A percentile compares a stretch with the other conserved stretches of the same genome.
Evolutionary conservation across 768 basidiomycete genomes (phyloP).

Genomic region (Arthromyces matolae): DNA sequence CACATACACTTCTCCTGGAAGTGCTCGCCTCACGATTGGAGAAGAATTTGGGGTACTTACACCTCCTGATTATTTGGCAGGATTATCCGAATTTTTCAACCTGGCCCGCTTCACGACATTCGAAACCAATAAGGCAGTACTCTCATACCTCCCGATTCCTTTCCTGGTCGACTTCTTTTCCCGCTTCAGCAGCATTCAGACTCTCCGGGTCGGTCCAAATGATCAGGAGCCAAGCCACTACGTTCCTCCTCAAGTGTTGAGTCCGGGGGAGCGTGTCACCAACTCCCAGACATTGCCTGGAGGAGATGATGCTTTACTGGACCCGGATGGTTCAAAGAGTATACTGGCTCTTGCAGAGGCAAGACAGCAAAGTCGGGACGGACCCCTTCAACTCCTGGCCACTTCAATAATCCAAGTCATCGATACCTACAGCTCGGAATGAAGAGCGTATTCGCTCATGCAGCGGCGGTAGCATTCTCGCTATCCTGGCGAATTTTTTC

Average conservation of each 20-base stretch:
- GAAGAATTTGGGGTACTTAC: not conserved
- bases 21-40: slow-evolving; percentile 1
- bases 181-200: not conserved
- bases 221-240: slow-evolving; percentile 7
- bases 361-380: not conserved
- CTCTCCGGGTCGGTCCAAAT: slow-evolving; percentile 1
- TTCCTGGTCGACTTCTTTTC: not conserved
- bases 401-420: not conserved
- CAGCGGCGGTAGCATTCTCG: not conserved
- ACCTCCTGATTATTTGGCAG: not conserved
- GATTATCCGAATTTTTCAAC: not conserved
- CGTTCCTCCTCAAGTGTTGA: not conserved
- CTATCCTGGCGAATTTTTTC: slow-evolving; percentile 24
- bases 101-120: slow-evolving; percentile 3
- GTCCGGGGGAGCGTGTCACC: not conserved
- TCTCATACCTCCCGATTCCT: not conserved
- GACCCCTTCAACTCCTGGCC: not conserved
- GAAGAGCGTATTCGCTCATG: no score
- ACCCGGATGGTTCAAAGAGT: slow-evolving; percentile 1
- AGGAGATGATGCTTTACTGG: not conserved
- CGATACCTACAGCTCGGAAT: no score
- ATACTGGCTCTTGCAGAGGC: slow-evolving; percentile 1
- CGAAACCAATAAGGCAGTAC: slow-evolving; percentile 2
- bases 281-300: not conserved
- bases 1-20: slow-evolving; percentile 2